These are phyloP conservation scores for Ophiostoma ips DNA, from an alignment of 2,329 filamentous ascomycete species.

Conservation along the genomic window DNA sequence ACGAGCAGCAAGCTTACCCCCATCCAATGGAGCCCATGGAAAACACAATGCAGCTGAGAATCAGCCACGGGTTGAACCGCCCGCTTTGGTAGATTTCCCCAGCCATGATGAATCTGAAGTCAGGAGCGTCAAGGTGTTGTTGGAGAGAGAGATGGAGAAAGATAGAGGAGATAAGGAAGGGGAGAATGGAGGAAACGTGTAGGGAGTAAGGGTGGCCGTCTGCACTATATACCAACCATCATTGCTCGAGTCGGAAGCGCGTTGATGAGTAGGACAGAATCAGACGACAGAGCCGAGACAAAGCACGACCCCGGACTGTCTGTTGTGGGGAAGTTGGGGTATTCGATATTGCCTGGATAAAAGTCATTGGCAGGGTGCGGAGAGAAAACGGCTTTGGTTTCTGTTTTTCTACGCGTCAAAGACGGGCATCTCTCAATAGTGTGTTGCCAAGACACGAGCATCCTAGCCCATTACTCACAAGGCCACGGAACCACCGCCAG, in stretches of 20 bases:
- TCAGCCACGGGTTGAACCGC: constrained; percentile 9
- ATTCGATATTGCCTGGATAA: no score
- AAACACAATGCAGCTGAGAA: constrained; percentile 9
- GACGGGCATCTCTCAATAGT: no score
- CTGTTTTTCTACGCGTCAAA: no score
- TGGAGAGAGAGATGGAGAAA: neutral
- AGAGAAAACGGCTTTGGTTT: no score
- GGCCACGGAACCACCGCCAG: neutral
- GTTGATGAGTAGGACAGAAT: neutral
- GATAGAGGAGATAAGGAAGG: neutral
- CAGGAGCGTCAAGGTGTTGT: neutral
- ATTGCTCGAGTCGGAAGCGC: no score
- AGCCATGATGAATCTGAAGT: constrained; percentile 2
- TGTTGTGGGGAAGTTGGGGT: neutral
- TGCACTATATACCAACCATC: neutral
- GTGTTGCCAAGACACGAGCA: neutral
- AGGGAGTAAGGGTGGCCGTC: neutral
- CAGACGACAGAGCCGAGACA: neutral
- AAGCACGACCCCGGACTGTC: neutral
- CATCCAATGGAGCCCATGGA: constrained; percentile 12
- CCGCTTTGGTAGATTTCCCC: neutral
- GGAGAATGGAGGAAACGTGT: neutral
- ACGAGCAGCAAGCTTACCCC: neutral
- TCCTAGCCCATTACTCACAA: neutral
- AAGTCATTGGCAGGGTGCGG: no score